These are phyloP conservation scores for Taxillus chinensis DNA, from an alignment of 164 flowering plant genomes.

Conservation along the genomic window DNA sequence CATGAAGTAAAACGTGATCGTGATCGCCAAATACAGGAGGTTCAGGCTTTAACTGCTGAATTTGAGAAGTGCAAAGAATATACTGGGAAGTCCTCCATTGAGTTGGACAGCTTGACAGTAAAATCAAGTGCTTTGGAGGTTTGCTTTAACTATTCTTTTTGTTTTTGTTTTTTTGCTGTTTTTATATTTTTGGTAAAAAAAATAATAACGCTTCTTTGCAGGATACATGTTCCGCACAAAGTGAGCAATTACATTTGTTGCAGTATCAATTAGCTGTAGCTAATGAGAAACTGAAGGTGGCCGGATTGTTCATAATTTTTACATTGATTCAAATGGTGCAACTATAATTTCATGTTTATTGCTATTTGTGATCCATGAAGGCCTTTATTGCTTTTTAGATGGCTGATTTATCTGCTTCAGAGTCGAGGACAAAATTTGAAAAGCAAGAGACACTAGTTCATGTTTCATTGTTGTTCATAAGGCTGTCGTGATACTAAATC, in stretches of 20 bases:
- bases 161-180: background rate
- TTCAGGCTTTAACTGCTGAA: slow-evolving; percentile 32
- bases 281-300: slow-evolving; percentile 29
- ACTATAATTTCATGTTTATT: too few species aligned
- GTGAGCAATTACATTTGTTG: slow-evolving; percentile 15
- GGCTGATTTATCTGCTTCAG: slow-evolving; percentile 23
- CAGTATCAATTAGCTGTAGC: slow-evolving; percentile 23
- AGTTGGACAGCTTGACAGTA: slow-evolving; percentile 36
- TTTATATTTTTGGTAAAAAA: background rate
- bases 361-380: background rate
- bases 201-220: too few species aligned
- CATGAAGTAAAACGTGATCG: slow-evolving; percentile 59
- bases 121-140: slow-evolving; percentile 59
- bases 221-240: slow-evolving; percentile 27
- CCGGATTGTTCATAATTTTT: too few species aligned
- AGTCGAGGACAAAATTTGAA: too few species aligned
- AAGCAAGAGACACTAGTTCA: too few species aligned
- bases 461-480: background rate
- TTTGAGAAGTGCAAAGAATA: slow-evolving; percentile 35
- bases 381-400: slow-evolving; percentile 11
- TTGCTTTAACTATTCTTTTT: slow-evolving; percentile 8
- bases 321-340: too few species aligned
- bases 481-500: background rate
- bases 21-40: slow-evolving; percentile 31
- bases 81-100: slow-evolving; percentile 38